phyloP scores from a whole-genome alignment of 257 asterid genomes.

The Forsythia viridissima region DNA sequence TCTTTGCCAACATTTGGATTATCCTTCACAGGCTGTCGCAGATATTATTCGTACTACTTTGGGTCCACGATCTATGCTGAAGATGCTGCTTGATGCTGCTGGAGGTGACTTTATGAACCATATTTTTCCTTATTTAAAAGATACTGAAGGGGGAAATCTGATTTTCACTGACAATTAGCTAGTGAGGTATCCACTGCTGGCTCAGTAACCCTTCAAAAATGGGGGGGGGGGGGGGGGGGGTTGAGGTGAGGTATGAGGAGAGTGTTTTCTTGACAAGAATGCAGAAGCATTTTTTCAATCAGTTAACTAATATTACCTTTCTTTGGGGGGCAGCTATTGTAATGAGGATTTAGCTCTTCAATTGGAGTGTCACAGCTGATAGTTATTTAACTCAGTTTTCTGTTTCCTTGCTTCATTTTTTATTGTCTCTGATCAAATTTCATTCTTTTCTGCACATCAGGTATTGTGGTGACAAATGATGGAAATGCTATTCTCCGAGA shows the following conservation, averaged over 20 bases:
- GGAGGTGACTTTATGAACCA: slow-evolving; percentile 35
- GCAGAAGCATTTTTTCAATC: background rate
- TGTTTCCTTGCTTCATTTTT: background rate
- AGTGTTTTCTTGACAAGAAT: background rate
- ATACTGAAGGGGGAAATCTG: background rate
- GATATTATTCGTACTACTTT: slow-evolving; percentile 59
- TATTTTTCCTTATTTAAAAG: background rate
- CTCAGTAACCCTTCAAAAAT: background rate
- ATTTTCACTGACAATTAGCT: background rate
- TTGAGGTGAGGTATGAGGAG: background rate
- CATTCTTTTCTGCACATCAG: slow-evolving; percentile 19
- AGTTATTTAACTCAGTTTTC: background rate
- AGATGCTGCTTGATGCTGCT: slow-evolving; percentile 55
- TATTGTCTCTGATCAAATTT: background rate
- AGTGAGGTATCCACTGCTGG: background rate
- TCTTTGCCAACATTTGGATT: background rate
- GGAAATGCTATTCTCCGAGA: slow-evolving; percentile 59
- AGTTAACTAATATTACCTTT: background rate
- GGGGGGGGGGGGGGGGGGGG: background rate
- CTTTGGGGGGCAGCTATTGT: background rate
- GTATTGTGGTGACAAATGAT: slow-evolving; percentile 57
- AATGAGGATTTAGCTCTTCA: background rate
- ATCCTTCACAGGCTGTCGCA: slow-evolving; percentile 45
- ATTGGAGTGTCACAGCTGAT: background rate
- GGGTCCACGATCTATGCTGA: slow-evolving; percentile 55